Base-by-base conservation (phyloP, 768 basidiomycete genomes). In the Daedaleopsis nitida region DNA sequence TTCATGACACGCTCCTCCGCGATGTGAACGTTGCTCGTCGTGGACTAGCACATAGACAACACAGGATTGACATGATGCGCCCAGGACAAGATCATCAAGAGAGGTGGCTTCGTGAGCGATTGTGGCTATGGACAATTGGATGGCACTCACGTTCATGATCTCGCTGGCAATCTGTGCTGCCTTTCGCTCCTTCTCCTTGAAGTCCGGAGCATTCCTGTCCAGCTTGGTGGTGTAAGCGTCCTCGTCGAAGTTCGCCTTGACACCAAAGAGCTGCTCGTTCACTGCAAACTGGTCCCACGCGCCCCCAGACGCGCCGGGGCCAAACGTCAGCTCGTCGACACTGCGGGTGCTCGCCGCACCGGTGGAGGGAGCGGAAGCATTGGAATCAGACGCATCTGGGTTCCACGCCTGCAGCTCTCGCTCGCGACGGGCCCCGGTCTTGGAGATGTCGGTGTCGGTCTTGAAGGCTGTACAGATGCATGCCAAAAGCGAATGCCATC, bases 211-310 rank as follows among this genome's bases (percentile, higher is more conserved):
- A 56, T 77, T 83, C 64, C 92, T 85, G 71, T 98, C 93, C 48
- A 99, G 81, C 76, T 87, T 94, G 17, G 96, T 98, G 12, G 97
- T 98, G 74, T 99, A 99, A 37, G 87, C 71, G 59, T 96, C 92
- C 77, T 99, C 97, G 69, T 96, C 89, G 74, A 93, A 99, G 67
- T 85, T 85, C 10, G 94, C 94, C 69, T 81, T 94, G 63, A 96
- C 87, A 23, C 97, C 97, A 70, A 97, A 98, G 57, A 93, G 80
- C 68, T 90, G 82, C 75, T 98, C 96, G 75, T 98, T 99, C 44
- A 80, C 92, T 19, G 87, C 88, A 68, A 96, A 99, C 74, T 97
- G 94, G 74, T 99, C 95, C 93, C 96, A 95, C 2, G 79, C 69
- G 32, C 75, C 71, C 59, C 66, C 71, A n/a, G 67, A 73, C 16